These are phyloP conservation scores for Phytopythium sindhum DNA, from an alignment of 352 stramenopile genomes.

Conservation along the genomic window DNA sequence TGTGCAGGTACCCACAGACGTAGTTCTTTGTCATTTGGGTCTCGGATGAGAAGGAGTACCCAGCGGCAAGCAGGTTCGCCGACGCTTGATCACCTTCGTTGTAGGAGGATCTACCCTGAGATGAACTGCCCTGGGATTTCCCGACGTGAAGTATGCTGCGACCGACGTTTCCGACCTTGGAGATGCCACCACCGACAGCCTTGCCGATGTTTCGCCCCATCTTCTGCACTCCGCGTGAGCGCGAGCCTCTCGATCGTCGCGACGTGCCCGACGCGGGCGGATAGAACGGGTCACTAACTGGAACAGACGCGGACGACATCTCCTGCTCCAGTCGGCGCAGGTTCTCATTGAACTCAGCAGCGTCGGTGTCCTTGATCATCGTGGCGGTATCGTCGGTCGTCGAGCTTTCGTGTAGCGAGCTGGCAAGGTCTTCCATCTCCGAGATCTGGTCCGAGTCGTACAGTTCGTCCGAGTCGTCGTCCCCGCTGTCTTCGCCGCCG, in stretches of 20 bases:
- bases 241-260: conserved; percentile 17
- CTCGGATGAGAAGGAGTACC: conserved; percentile 72
- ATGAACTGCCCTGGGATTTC: conserved; percentile 35
- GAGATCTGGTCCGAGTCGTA: conserved; percentile 77
- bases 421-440: conserved; percentile 65
- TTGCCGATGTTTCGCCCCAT: conserved; percentile 79
- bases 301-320: conserved; percentile 7
- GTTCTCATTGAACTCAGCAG: conserved; percentile 19
- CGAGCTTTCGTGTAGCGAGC: conserved; percentile 37
- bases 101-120: conserved; percentile 14
- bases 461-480: conserved; percentile 67
- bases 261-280: conserved; percentile 9
- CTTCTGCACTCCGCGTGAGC: conserved; percentile 59
- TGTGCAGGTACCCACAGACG: conserved; percentile 81
- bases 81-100: conserved; percentile 25
- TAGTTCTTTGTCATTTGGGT: conserved; percentile 79
- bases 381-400: conserved; percentile 33
- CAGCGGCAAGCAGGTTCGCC: conserved; percentile 34
- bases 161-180: conserved; percentile 70
- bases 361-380: conserved; percentile 16
- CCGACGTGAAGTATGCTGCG: conserved; percentile 73
- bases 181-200: conserved; percentile 74
- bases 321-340: background rate
- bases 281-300: conserved; percentile 20
- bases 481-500: conserved; percentile 74